Percentiles rank a stretch among this genome's conserved stretches.
Conservation (phyloP, 768 basidiomycete genomes). For the Leccinum boreale region DNA sequence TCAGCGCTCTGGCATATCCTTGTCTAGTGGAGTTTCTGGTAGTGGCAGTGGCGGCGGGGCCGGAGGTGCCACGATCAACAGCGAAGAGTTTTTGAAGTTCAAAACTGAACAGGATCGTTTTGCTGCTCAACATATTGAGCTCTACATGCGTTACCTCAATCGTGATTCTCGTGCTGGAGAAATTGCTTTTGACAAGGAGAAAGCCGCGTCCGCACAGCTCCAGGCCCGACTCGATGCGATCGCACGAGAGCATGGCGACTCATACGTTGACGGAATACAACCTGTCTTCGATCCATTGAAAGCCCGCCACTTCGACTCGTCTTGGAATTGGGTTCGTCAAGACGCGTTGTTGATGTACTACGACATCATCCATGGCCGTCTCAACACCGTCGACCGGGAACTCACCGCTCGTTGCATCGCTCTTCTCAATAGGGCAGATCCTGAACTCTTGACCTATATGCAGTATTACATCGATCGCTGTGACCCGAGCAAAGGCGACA, state of each 20-base stretch:
- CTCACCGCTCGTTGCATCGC: slow-evolving; percentile 97
- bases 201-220: slow-evolving; percentile 63
- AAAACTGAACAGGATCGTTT: slow-evolving; percentile 90
- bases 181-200: slow-evolving; percentile 84
- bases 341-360: slow-evolving; percentile 96
- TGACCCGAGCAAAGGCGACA: slow-evolving; percentile 80
- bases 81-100: slow-evolving; percentile 97
- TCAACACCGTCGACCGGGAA: slow-evolving; percentile 92
- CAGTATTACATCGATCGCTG: slow-evolving; percentile 89
- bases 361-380: slow-evolving; percentile 94
- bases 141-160: slow-evolving; percentile 95
- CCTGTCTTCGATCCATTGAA: slow-evolving; percentile 94
- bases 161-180: slow-evolving; percentile 93
- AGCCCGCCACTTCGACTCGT: slow-evolving; percentile 97
- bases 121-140: slow-evolving; percentile 88
- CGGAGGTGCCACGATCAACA: slow-evolving; percentile 91
- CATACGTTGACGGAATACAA: slow-evolving; percentile 91
- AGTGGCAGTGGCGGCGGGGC: slow-evolving; percentile 56
- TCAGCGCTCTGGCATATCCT: slow-evolving; percentile 81
- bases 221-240: slow-evolving; percentile 89
- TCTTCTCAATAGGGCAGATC: slow-evolving; percentile 96
- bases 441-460: slow-evolving; percentile 90
- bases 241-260: slow-evolving; percentile 87
- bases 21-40: slow-evolving; percentile 64
- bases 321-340: slow-evolving; percentile 99